Base-by-base conservation (phyloP, 495 filamentous ascomycete species). In the Penicillium maclennaniae region DNA sequence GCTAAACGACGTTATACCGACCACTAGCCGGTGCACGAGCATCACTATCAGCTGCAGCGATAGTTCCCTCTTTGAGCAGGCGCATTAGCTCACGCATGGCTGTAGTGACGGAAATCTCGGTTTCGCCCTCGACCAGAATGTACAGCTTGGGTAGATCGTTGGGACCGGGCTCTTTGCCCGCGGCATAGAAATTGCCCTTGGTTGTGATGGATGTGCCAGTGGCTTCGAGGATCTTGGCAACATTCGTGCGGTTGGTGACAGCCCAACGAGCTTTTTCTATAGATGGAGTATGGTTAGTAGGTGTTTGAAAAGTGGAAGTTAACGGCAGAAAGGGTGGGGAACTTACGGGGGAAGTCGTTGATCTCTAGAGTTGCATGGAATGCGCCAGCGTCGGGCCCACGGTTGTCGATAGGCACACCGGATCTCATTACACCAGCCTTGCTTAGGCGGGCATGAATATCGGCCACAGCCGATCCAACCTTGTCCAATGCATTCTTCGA, bases 351-450 rank as follows among this genome's bases (percentile, higher is more conserved):
- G 70, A 97, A 97, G 72, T 97, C 93, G 68, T 99, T 99, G 80
- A 99, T 97, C 67, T 97, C 95, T 59, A 99, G 75, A 4, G 92
- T 97, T 25, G 93, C 91, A 68, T 99, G 93, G 82, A 93, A 99
- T 12, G 90, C 90, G 26, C 93, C 93, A 7, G 93, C 93, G 73
- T 99, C 93, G 12, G 93, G 93, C 5, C 93, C 93, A 67, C 96
- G 96, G 68, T 99, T 99, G 75, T 99, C 93, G 64, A 97, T 96
- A 16, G 95, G 93, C 43, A 95, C 90, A 6, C 93, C 95, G 3
- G 87, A 86, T 58, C 92, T 85, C 60, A 96, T 82, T 60, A 91
- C 87, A 50, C 89, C 88, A 28, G 88, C 87, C 53, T 88, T 85
- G 60, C 88, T 92, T 19, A 98, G 74, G 51, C 92, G 89, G 37